Conservation (phyloP, 78 protist species). For the Dictyostelium citrinum region DNA sequence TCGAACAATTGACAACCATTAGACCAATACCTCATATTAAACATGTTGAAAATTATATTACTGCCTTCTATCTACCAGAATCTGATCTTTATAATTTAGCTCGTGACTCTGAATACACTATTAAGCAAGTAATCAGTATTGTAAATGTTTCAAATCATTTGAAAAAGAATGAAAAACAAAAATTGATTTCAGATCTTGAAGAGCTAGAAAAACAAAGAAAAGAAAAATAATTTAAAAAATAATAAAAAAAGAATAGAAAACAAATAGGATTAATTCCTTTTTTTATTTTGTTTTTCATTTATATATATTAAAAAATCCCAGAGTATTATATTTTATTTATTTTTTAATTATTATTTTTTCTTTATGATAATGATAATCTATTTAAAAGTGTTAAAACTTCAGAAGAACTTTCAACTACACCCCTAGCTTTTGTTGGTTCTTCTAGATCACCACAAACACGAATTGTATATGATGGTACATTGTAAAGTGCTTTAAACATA, state of each 20-base stretch:
- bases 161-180: constrained; percentile 47
- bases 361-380: constrained; percentile 5
- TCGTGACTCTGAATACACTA: constrained; percentile 45
- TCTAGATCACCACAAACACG: not conserved
- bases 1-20: constrained; percentile 32
- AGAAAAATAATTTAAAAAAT: not conserved
- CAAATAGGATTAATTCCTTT: not conserved
- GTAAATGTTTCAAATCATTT: constrained; percentile 42
- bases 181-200: constrained; percentile 32
- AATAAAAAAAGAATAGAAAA: not conserved
- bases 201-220: constrained; percentile 33
- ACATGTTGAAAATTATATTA: constrained; percentile 65
- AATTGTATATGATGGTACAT: constrained; percentile 6
- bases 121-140: constrained; percentile 33
- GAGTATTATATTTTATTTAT: not conserved
- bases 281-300: not conserved
- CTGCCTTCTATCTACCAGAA: constrained; percentile 48
- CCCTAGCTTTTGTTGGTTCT: constrained; percentile 35
- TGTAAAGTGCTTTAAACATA: constrained; percentile 45
- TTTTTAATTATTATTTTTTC: not conserved
- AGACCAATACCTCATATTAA: constrained; percentile 69
- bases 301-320: not conserved
- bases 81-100: constrained; percentile 42
- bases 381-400: constrained; percentile 11
- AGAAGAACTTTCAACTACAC: not conserved